A percentile compares a stretch with the other conserved stretches of the same genome.
phyloP scores from a whole-genome alignment of 1,284 basidiomycete genomes.

The Ustilago shanxiensis region DNA sequence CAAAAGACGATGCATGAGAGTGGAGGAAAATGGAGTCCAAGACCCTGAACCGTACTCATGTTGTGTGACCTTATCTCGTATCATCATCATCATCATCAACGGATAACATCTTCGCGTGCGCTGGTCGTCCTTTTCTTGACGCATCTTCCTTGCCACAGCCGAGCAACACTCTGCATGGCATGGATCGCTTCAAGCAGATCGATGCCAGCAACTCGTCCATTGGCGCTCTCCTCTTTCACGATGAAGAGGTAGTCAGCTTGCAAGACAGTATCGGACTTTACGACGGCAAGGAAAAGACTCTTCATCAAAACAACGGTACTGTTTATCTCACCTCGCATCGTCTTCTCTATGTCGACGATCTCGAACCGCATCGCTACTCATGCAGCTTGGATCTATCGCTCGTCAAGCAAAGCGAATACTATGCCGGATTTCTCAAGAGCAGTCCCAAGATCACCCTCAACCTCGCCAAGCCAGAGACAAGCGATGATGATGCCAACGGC shows the following conservation, averaged over 20 bases:
- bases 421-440: conserved; percentile 90
- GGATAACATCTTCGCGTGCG: background rate
- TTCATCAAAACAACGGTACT: conserved; percentile 79
- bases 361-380: conserved; percentile 71
- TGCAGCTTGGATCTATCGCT: conserved; percentile 75
- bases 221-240: conserved; percentile 54
- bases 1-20: background rate
- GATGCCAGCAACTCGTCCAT: conserved; percentile 59
- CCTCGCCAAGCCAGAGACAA: conserved; percentile 29
- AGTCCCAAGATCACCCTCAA: conserved; percentile 88
- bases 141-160: background rate
- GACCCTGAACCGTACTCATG: conserved; percentile 11
- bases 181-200: conserved; percentile 64
- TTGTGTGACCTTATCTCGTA: background rate
- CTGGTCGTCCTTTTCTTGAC: background rate
- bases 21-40: conserved; percentile 2
- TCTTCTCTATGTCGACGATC: conserved; percentile 83
- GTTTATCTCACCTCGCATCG: conserved; percentile 86
- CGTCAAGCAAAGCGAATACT: conserved; percentile 86
- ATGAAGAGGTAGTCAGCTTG: conserved; percentile 62
- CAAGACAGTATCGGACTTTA: conserved; percentile 66
- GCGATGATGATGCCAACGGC: conserved; percentile 26
- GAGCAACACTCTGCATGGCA: conserved; percentile 22
- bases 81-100: background rate
- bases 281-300: conserved; percentile 80